Evolutionary conservation across 345 rosid genomes (phyloP).

Genomic region (Excoecaria agallocha): DNA sequence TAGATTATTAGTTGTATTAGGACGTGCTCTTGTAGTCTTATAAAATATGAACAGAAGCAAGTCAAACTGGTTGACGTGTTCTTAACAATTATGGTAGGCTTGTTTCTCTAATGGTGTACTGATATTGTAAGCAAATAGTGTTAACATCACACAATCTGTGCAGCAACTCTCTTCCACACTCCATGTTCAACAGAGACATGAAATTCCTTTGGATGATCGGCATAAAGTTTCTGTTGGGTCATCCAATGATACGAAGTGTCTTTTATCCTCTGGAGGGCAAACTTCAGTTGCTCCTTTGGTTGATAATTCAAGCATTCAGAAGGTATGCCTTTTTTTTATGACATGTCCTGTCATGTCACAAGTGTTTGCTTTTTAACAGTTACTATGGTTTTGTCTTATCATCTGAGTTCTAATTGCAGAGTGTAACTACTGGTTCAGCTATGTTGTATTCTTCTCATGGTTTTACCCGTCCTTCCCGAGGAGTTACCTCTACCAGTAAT

Average conservation of each 20-base stretch:
- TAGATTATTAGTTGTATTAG: not conserved
- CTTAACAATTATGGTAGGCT: not conserved
- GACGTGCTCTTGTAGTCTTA: not conserved
- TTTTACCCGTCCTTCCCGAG: conserved; percentile 64
- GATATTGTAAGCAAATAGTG: conserved; percentile 47
- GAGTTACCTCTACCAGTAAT: conserved; percentile 74
- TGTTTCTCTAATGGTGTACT: not conserved
- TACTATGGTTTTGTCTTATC: conserved; percentile 4
- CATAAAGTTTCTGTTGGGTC: conserved; percentile 37
- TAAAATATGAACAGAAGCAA: not conserved
- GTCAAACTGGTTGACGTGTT: not conserved
- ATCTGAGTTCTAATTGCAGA: conserved; percentile 36
- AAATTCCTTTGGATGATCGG: conserved; percentile 58
- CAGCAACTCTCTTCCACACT: conserved; percentile 50
- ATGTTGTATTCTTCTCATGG: conserved; percentile 55
- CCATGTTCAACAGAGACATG: conserved; percentile 58
- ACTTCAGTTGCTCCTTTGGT: conserved; percentile 35
- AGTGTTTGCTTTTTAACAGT: not conserved
- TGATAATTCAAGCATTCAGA: conserved; percentile 55
- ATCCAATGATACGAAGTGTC: conserved; percentile 43
- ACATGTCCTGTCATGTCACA: not conserved
- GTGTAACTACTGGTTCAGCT: conserved; percentile 37
- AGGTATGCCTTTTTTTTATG: conserved; percentile 38
- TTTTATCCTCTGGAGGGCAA: conserved; percentile 40
- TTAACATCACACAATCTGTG: conserved; percentile 37